Conservation (phyloP, 2,329 filamentous ascomycete species). For the Onygena corvina region DNA sequence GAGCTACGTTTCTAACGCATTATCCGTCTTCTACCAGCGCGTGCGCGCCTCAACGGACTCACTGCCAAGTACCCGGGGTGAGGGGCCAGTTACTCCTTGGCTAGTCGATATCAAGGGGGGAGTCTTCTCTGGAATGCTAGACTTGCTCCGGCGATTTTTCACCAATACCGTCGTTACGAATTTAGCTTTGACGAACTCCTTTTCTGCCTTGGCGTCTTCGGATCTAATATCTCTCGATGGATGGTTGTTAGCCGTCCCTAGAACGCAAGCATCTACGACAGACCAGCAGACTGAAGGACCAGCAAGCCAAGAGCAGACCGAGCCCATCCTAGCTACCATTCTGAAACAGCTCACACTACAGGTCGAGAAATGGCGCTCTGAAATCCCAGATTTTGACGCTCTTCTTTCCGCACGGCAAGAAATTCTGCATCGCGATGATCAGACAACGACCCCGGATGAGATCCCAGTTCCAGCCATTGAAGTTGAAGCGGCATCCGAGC, state of each 20-base stretch:
- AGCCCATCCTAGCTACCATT: constrained; percentile 40
- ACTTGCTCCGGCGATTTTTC: constrained; percentile 65
- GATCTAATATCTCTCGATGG: constrained; percentile 74
- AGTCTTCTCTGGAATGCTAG: constrained; percentile 41
- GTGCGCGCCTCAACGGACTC: constrained; percentile 18
- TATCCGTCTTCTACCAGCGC: constrained; percentile 38
- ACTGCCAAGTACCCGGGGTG: constrained; percentile 12
- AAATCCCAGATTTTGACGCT: constrained; percentile 60
- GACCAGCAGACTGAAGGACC: constrained; percentile 19
- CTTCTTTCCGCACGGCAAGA: constrained; percentile 50
- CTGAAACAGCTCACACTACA: constrained; percentile 52
- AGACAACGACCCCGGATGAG: background rate
- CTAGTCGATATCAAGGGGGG: constrained; percentile 54
- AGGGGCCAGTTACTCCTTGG: constrained; percentile 49
- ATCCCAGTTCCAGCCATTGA: background rate
- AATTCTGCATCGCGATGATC: constrained; percentile 28
- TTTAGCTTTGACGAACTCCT: constrained; percentile 68
- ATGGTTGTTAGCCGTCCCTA: constrained; percentile 72
- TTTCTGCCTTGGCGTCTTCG: constrained; percentile 73
- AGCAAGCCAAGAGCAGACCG: constrained; percentile 18
- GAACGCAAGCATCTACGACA: constrained; percentile 43
- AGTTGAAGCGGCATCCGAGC: background rate
- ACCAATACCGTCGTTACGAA: constrained; percentile 87
- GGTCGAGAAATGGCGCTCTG: constrained; percentile 48
- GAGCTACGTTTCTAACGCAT: constrained; percentile 38